Conservation (phyloP, 331 rosid species). For the Acacia concinna region DNA sequence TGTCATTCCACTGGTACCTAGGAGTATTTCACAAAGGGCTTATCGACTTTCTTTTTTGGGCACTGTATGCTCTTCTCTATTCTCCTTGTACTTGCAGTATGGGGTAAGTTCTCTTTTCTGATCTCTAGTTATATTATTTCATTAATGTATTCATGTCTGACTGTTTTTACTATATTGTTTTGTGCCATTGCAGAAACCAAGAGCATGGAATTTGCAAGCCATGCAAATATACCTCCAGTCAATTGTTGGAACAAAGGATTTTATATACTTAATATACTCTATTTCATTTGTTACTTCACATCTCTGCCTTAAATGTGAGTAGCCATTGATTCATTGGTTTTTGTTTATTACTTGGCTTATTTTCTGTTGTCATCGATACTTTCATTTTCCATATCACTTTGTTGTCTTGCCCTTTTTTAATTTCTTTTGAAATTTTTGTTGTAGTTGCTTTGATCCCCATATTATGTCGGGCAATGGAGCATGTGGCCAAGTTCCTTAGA, state of each 20-base stretch:
- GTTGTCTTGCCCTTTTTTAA: constrained; percentile 19
- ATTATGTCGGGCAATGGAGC: constrained; percentile 74
- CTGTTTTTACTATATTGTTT: constrained; percentile 27
- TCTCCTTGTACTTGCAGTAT: constrained; percentile 68
- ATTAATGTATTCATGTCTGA: constrained; percentile 2
- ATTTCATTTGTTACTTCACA: constrained; percentile 73
- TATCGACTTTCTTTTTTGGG: constrained; percentile 90
- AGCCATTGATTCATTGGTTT: neutral
- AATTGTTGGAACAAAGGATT: constrained; percentile 71
- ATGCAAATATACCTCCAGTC: constrained; percentile 85
- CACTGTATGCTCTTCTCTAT: constrained; percentile 73
- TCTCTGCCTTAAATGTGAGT: constrained; percentile 84
- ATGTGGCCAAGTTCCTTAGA: constrained; percentile 92
- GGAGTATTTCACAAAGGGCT: constrained; percentile 73
- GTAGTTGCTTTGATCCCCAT: constrained; percentile 94
- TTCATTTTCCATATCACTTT: constrained; percentile 4
- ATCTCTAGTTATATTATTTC: constrained; percentile 5
- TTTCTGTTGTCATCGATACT: neutral
- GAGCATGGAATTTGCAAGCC: constrained; percentile 90
- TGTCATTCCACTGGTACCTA: constrained; percentile 75
- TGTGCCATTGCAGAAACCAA: constrained; percentile 70
- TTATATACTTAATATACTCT: constrained; percentile 81
- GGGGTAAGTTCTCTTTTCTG: constrained; percentile 58
- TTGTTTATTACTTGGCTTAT: neutral
- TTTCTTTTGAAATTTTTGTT: constrained; percentile 31